Base-by-base conservation (phyloP, 371 early-diverging fungal genomes). In the Batkoa obscura region DNA sequence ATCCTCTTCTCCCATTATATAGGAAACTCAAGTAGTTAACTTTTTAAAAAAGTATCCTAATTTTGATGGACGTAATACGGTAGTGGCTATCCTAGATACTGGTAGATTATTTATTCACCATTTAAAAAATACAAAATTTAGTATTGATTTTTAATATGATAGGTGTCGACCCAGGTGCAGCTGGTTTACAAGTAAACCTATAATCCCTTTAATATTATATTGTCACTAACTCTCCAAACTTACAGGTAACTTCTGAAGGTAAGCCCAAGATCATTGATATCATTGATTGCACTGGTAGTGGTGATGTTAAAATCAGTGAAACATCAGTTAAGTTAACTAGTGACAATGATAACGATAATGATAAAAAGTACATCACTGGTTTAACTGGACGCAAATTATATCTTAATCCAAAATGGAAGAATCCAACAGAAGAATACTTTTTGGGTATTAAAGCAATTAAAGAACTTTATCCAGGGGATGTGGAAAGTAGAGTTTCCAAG, bases 241-340 rank as follows among this genome's bases (percentile, higher is more conserved):
- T 67, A 50, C 62, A 80, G 70, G 69, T 77, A 8, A 92, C 93
- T 3, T 80, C 84, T 6, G 86, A 90, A 54, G 92, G 91, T 46
- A 78, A 78, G 61, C 88, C 83, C 53, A 93, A 95, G 68, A 70
- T 94, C 37, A 70, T 91, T 39, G 90, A 93, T 66, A 77, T 86
- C 56, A 79, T 95, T 43, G 96, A 94, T 71, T 92, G 94, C 72
- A 88, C 93, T 8, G 92, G 94, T 39, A 59, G 64, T 60, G 90
- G 90, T 58, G 88, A 86, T 63, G 82, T 86, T 12, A 64, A 70
- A 6, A 67, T 79, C 42, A 77, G 79, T 49, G 74, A 78, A 61
- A 58, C 78, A 3, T 64, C 62, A 1, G 61, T 56, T 2, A 60
- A 68, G 52, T 72, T 71, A 49, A 62, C 65, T 36, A 59, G 69